phyloP scores from a whole-genome alignment of 495 filamentous ascomycete genomes.

The Neurospora terricola region DNA sequence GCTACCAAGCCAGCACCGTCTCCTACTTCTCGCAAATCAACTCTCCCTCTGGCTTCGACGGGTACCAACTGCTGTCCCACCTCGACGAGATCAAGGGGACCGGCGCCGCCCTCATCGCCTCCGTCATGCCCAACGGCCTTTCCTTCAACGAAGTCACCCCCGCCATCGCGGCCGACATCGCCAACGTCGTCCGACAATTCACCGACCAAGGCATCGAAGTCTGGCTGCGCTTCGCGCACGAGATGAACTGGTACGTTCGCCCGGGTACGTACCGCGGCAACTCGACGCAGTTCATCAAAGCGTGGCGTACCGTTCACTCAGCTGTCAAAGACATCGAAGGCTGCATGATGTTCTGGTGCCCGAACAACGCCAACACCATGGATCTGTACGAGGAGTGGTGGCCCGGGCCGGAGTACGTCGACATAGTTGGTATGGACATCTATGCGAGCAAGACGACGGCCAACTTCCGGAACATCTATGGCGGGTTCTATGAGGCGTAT shows the following conservation, averaged over 20 bases:
- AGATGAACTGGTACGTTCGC: conserved; percentile 9
- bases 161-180: conserved; percentile 1
- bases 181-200: conserved; percentile 2
- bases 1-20: neutral
- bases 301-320: conserved; percentile 3
- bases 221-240: conserved; percentile 9
- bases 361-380: conserved; percentile 1
- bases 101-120: neutral
- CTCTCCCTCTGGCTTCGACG: conserved; percentile 3
- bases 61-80: neutral
- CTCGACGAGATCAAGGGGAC: conserved; percentile 1
- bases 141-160: conserved; percentile 3
- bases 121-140: conserved; percentile 7
- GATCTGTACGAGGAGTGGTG: conserved; percentile 1
- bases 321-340: neutral
- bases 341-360: conserved; percentile 5
- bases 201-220: conserved; percentile 7
- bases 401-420: conserved; percentile 5
- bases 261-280: conserved; percentile 4
- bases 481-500: conserved; percentile 6
- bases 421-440: conserved; percentile 8
- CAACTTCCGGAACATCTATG: conserved; percentile 2
- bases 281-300: conserved; percentile 3
- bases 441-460: conserved; percentile 1
- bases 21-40: conserved; percentile 4